Evolutionary conservation across 75 land plant genomes (phyloP), one percentile per base, ranked within the genome.

Genomic region (Isoetes taiwanensis): DNA sequence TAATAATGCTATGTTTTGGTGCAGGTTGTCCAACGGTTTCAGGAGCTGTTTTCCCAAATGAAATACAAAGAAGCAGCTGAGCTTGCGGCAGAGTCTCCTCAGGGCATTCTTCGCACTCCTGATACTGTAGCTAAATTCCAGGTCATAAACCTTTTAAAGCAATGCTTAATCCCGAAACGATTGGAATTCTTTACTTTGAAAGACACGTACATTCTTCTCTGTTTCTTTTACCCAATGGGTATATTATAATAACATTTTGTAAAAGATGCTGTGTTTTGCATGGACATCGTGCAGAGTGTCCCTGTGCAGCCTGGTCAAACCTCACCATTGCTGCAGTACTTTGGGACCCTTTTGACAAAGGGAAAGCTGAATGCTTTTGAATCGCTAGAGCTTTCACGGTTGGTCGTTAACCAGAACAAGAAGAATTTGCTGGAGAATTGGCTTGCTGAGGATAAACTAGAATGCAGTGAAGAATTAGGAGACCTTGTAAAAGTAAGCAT

Each of bases 21-120:
- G 33, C 75, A 93, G 98, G 95, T 93, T 65, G 98, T 93, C 14
- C 95, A 87, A 67, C 81, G 98, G 0, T 93, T 93, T 53, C 98
- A 93, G 54, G 98, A 93, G 68, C 56, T 93, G 57, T 93, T 93
- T 61, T 74, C 89, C 25, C 98, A 93, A 59, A 93, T 91, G 71
- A 93, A 93, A 67, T 93, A 93, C 62, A 93, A 93, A 65, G 98
- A 93, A 63, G 98, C 98, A 61, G 98, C 95, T 32, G 98, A 93
- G 64, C 89, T 93, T 68, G 98, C 98, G 62, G 98, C 98, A 21
- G 98, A 93, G 62, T 93, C 98, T 70, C 98, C 98, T 32, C 89
- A 84, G 50, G 95, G 98, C 37, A 79, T 93, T 28, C 98, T 93
- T 6, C 75, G 98, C 10, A 93, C 98, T 25, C 98, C 89, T 59